Evolutionary conservation across 78 protist genomes (phyloP).

Genomic region (Dictyostelium purpureum): DNA sequence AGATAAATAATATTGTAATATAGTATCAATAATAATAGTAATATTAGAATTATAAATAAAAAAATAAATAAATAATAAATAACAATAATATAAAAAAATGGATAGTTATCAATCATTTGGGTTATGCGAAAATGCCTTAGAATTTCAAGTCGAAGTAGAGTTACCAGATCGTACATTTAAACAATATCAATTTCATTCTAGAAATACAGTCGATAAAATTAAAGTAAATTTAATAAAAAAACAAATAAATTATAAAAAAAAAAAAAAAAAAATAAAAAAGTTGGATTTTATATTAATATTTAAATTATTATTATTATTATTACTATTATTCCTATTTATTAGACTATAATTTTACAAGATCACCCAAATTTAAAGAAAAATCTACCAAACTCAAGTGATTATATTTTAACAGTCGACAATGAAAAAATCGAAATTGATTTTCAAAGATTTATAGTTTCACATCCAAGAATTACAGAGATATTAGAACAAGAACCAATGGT

Average conservation of each 20-base stretch:
- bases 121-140: slow-evolving; percentile 49
- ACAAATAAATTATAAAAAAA: not conserved
- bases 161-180: slow-evolving; percentile 56
- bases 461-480: slow-evolving; percentile 63
- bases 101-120: slow-evolving; percentile 69
- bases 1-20: too few species aligned
- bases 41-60: too few species aligned
- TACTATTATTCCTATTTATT: not conserved
- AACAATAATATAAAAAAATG: slow-evolving; percentile 1
- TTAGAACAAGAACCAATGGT: slow-evolving; percentile 51
- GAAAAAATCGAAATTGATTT: slow-evolving; percentile 59
- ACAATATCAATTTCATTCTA: slow-evolving; percentile 42
- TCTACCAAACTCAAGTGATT: slow-evolving; percentile 15
- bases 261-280: not conserved
- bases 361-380: not conserved
- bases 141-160: slow-evolving; percentile 42
- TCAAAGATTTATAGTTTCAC: slow-evolving; percentile 43
- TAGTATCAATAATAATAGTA: too few species aligned
- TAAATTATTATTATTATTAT: not conserved
- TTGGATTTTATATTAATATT: not conserved
- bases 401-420: slow-evolving; percentile 15
- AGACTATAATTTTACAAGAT: not conserved
- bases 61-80: too few species aligned
- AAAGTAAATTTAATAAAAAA: slow-evolving; percentile 1
- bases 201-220: slow-evolving; percentile 69